Conservation (phyloP, 176 grass and related monocot genomes). For the Elaeis guineensis region DNA sequence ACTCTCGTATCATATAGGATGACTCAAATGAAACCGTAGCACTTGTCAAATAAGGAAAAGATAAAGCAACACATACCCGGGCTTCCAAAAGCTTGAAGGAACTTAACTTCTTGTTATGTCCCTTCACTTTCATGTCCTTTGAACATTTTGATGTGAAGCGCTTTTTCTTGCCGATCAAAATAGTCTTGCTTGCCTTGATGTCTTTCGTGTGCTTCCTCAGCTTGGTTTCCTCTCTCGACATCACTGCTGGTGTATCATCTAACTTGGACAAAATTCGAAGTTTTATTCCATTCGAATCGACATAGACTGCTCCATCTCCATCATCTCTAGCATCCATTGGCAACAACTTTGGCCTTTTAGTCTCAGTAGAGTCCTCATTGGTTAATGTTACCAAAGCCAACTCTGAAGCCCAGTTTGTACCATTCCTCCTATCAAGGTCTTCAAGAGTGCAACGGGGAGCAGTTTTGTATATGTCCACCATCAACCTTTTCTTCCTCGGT, state of each 20-base stretch:
- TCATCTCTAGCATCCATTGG: not conserved
- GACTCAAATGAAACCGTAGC: no score
- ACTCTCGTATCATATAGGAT: no score
- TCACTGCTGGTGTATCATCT: not conserved
- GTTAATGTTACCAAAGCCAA: constrained; percentile 1
- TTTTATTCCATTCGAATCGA: constrained; percentile 33
- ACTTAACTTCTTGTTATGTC: constrained; percentile 46
- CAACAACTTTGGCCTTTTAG: constrained; percentile 2
- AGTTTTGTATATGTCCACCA: constrained; percentile 19
- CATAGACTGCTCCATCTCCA: constrained; percentile 5
- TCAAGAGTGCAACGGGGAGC: constrained; percentile 17
- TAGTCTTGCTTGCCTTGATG: constrained; percentile 26
- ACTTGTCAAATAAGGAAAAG: not conserved
- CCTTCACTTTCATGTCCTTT: constrained; percentile 55
- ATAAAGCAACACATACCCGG: constrained; percentile 35
- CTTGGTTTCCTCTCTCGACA: not conserved
- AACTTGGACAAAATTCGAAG: constrained; percentile 34
- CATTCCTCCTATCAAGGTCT: constrained; percentile 29
- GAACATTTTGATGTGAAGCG: constrained; percentile 26
- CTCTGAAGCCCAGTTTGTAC: constrained; percentile 20
- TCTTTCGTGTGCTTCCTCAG: not conserved
- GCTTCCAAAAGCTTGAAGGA: constrained; percentile 42
- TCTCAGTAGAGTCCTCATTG: not conserved
- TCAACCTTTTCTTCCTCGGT: constrained; percentile 25
- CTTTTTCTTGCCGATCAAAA: constrained; percentile 24